phyloP scores from a whole-genome alignment of 805 yeast genomes.

The Teunomyces lycoperdinae region DNA sequence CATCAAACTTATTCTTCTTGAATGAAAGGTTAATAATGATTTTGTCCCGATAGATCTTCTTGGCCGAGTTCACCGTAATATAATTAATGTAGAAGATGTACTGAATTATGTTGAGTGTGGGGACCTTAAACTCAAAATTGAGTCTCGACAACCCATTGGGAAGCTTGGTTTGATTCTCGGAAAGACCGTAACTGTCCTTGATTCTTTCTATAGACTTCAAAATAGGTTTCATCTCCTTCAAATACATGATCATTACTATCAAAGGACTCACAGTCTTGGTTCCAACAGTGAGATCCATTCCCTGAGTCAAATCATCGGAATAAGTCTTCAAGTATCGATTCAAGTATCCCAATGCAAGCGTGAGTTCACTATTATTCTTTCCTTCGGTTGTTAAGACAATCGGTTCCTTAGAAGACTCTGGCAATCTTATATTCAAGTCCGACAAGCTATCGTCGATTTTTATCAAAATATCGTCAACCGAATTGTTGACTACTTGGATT shows the following conservation, averaged over 20 bases:
- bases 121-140: slow-evolving; percentile 30
- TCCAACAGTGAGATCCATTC: not conserved
- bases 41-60: slow-evolving; percentile 35
- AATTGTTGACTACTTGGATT: slow-evolving; percentile 23
- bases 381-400: not conserved
- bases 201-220: slow-evolving; percentile 22
- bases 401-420: slow-evolving; percentile 8
- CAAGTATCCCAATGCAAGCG: slow-evolving; percentile 20
- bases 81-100: slow-evolving; percentile 30
- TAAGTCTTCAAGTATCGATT: slow-evolving; percentile 20
- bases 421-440: slow-evolving; percentile 13
- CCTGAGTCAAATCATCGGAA: slow-evolving; percentile 3
- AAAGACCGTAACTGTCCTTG: slow-evolving; percentile 9
- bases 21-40: slow-evolving; percentile 17
- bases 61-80: slow-evolving; percentile 20
- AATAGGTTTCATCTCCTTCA: slow-evolving; percentile 31
- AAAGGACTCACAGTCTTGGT: not conserved
- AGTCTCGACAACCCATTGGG: slow-evolving; percentile 31
- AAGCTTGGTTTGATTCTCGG: slow-evolving; percentile 14
- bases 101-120: slow-evolving; percentile 30
- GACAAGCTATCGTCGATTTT: slow-evolving; percentile 22
- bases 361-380: slow-evolving; percentile 11
- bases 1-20: slow-evolving; percentile 28
- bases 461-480: slow-evolving; percentile 27
- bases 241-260: slow-evolving; percentile 27